A percentile compares a stretch with the other conserved stretches of the same genome.
phyloP scores from a whole-genome alignment of 1,284 basidiomycete species.

The Leccinum huronense region DNA sequence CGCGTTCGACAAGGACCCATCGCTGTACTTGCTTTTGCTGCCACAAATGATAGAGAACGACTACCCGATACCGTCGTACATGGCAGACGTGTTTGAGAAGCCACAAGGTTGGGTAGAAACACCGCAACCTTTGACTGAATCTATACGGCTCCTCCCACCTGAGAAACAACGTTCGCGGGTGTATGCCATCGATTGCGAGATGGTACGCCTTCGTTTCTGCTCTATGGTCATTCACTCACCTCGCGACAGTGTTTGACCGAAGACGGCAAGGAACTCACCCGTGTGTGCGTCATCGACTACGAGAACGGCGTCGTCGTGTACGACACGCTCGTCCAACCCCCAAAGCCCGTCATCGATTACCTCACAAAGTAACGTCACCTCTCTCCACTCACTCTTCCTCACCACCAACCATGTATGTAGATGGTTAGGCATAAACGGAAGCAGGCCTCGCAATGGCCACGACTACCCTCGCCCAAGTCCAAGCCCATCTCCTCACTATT shows the following conservation, averaged over 20 bases:
- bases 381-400: not conserved
- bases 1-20: slow-evolving; percentile 57
- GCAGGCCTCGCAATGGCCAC: slow-evolving; percentile 66
- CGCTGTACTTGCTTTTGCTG: slow-evolving; percentile 69
- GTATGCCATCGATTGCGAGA: slow-evolving; percentile 88
- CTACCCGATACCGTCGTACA: slow-evolving; percentile 80
- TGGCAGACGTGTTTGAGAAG: slow-evolving; percentile 66
- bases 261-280: slow-evolving; percentile 83
- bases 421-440: slow-evolving; percentile 86
- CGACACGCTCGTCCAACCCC: slow-evolving; percentile 84
- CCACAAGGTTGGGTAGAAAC: slow-evolving; percentile 74
- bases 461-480: slow-evolving; percentile 75
- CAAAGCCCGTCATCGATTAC: slow-evolving; percentile 81
- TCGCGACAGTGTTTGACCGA: slow-evolving; percentile 71
- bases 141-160: slow-evolving; percentile 29
- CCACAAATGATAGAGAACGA: slow-evolving; percentile 91
- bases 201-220: slow-evolving; percentile 55
- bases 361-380: slow-evolving; percentile 66
- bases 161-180: slow-evolving; percentile 43
- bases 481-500: slow-evolving; percentile 59
- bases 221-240: slow-evolving; percentile 9
- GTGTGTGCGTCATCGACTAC: slow-evolving; percentile 82
- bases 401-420: slow-evolving; percentile 37
- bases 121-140: slow-evolving; percentile 46
- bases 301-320: slow-evolving; percentile 69